A percentile compares a stretch with the other conserved stretches of the same genome.
phyloP scores from a whole-genome alignment of 805 yeast species.

The Debaryomyces prosopidis region DNA sequence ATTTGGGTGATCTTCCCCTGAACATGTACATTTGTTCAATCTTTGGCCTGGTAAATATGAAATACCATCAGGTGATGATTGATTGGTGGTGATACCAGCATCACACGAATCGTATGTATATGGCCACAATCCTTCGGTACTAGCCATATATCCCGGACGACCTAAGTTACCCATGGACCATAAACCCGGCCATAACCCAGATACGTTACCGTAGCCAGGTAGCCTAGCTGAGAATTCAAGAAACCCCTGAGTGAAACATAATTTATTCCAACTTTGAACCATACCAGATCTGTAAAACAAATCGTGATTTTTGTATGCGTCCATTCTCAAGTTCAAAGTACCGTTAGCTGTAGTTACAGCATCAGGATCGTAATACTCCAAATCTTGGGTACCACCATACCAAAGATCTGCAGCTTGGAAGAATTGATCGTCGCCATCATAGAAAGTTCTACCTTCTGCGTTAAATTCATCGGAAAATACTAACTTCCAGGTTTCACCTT shows the following conservation, averaged over 20 bases:
- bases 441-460: conserved; percentile 44
- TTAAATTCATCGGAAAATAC: conserved; percentile 45
- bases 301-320: conserved; percentile 36
- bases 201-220: conserved; percentile 36
- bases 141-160: conserved; percentile 38
- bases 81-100: conserved; percentile 42
- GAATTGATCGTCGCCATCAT: conserved; percentile 46
- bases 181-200: conserved; percentile 44
- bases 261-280: conserved; percentile 41
- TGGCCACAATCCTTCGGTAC: conserved; percentile 44
- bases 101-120: conserved; percentile 41
- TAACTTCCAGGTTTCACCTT: conserved; percentile 31
- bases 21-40: conserved; percentile 35
- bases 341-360: conserved; percentile 43
- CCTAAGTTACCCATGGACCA: conserved; percentile 45
- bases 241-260: conserved; percentile 38
- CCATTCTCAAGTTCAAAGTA: conserved; percentile 34
- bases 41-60: conserved; percentile 41
- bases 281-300: conserved; percentile 39
- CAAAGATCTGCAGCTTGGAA: conserved; percentile 41
- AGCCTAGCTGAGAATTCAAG: conserved; percentile 33
- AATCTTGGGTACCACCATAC: conserved; percentile 43
- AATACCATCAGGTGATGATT: conserved; percentile 42
- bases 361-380: conserved; percentile 47
- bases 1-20: conserved; percentile 39